Base-by-base conservation (phyloP, 2,329 filamentous ascomycete species). In the Penicillium vulpinum region DNA sequence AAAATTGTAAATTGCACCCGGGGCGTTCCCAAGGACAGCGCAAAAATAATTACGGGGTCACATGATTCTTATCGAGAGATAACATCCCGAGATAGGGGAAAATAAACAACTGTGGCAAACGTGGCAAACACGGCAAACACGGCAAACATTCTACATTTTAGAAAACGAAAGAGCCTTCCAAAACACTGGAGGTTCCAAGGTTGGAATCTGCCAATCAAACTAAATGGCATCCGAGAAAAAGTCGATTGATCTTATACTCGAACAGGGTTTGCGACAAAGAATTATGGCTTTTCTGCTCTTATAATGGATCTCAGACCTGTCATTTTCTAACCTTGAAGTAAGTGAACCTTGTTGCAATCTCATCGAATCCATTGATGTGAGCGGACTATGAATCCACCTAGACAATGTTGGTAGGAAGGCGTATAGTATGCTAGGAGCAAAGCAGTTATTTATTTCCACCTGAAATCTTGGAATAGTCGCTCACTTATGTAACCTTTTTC, bases 1-100 rank as follows among this genome's bases (percentile, higher is more conserved):
- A 38, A 60, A 35, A 43, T 4, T 41, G 31, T 13, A 31, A 33
- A 57, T 44, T 55, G 55, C 40, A 51, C 58, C 53, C 33, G 24
- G 51, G 57, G 57, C 57, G 55, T 52, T 51, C 59, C 50, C 54
- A 57, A 35, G 48, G 56, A 59, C 60, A 58, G 54, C 49, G 54
- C 53, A 64, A 67, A 67, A 64, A 62, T 63, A 64, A 64, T 61
- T 54, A 54, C 18, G 6, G 6, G 16, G 47, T 65, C 63, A 65
- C 62, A 49, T 65, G 63, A 57, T 22, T 4, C 48, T 64, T 65
- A 65, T 65, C 63, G 62, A 64, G 56, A 64, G 51, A 33, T n/a
- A 43, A 51, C 36, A 26, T 21, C 33, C 39, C 36, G 28, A 50
- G 51, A 51, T 51, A 51, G 51, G 35, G 26, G 33, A 16, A 38